Conservation (phyloP, 1,284 basidiomycete genomes). For the Megacollybia platyphylla region DNA sequence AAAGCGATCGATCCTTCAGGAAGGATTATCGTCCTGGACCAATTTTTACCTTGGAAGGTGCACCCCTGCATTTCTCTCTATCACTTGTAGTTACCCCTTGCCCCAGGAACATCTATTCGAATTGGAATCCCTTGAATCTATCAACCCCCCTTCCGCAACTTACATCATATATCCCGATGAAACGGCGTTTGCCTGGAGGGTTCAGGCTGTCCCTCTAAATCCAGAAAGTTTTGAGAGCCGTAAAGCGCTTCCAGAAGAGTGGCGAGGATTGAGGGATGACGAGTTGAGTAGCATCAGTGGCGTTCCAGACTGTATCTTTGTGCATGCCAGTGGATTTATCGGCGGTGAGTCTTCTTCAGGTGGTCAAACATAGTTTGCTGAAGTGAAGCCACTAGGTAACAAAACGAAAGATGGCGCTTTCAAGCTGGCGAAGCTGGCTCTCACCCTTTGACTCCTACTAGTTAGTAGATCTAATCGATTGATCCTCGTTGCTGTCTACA, state of each 20-base stretch:
- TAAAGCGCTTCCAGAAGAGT: constrained; percentile 85
- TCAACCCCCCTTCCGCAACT: constrained; percentile 23
- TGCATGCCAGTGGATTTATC: constrained; percentile 93
- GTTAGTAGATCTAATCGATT: neutral
- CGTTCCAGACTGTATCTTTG: constrained; percentile 80
- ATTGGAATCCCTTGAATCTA: constrained; percentile 49
- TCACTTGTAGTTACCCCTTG: neutral
- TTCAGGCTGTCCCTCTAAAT: constrained; percentile 83
- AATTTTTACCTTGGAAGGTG: constrained; percentile 84
- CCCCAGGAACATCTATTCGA: constrained; percentile 84
- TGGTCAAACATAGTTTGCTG: constrained; percentile 1
- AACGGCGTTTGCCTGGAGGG: constrained; percentile 69
- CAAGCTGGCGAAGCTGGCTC: constrained; percentile 66
- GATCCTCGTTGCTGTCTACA: neutral
- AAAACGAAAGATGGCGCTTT: constrained; percentile 83
- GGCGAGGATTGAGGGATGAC: constrained; percentile 88
- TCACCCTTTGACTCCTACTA: constrained; percentile 25
- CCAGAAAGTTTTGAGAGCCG: constrained; percentile 83
- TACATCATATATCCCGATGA: constrained; percentile 93
- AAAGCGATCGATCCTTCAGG: constrained; percentile 57
- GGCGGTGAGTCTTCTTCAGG: constrained; percentile 47
- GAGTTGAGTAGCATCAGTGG: constrained; percentile 65
- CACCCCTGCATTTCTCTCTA: constrained; percentile 4
- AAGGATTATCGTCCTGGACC: constrained; percentile 72
- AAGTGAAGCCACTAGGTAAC: constrained; percentile 46